Base-by-base conservation (phyloP, 1,284 basidiomycete species). In the Porodaedalea pini region DNA sequence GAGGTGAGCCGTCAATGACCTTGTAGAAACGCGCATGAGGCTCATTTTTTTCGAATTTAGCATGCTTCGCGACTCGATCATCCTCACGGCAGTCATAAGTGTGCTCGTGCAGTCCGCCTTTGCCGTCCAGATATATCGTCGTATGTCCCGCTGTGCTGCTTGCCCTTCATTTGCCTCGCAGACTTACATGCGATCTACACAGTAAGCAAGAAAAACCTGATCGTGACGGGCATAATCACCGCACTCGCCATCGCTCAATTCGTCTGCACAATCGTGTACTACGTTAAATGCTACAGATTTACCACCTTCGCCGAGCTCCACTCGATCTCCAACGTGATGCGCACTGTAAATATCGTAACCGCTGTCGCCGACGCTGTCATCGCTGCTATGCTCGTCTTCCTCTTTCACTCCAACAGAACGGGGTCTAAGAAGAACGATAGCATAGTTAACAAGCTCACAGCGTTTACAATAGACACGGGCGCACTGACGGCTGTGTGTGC, bases 281-380 rank as follows among this genome's bases (percentile, higher is more conserved):
- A 45, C 15, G 31, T 31, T n/a, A 49, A 56, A 13, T 17, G 23
- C 2, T 32, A 36, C 34, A 15, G 17, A 7, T 34, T 53, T 11
- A 51, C 4, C 3, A 36, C 19, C 34, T 52, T 60, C 37, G 25
- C 32, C 21, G 36, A 15, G 29, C 29, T 48, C 5, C 48, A n/a
- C 36, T 67, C 66, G 92, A 70, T 89, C 39, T 39, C 37, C 25
- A 43, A 27, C 11, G 2, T 52, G 17, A 32, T 27, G 15, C 55
- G 31, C 11, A 21, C 29, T 7, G 40, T 31, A 10, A 17, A 40
- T 19, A 29, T 48, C 19, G 32, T 53, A 7, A 47, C 55, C 10
- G 48, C 50, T 8, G 29, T 55, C 8, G 37, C 43, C 11, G 59
- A 62, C 44, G 29, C 53, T 29, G 40, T 32, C 21, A 61, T 62